Percentiles rank a stretch among this genome's conserved stretches.
phyloP scores from a whole-genome alignment of 2,329 filamentous ascomycete species.

The Stenocarpella maydis region DNA sequence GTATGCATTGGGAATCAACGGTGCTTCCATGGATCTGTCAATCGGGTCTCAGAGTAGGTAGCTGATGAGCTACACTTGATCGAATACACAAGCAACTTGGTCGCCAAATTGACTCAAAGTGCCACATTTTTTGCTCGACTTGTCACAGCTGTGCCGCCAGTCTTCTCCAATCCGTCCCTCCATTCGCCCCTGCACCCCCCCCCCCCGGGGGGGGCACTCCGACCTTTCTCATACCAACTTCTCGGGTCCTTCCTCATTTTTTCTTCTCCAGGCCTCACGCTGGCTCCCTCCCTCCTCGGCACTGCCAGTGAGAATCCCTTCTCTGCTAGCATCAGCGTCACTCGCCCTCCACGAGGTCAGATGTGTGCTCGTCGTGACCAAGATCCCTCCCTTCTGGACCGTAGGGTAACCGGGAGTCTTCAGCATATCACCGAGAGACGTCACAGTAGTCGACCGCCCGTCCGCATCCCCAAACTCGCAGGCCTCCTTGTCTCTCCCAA shows the following conservation, averaged over 20 bases:
- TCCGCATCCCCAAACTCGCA: conserved; percentile 5
- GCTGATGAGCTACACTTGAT: background rate
- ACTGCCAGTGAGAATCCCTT: conserved; percentile 25
- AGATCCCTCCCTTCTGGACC: conserved; percentile 23
- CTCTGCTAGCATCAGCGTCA: conserved; percentile 23
- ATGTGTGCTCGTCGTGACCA: conserved; percentile 31
- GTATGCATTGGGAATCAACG: background rate
- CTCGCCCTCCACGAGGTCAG: conserved; percentile 27
- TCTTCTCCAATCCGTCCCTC: background rate
- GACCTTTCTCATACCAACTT: background rate
- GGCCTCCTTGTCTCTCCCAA: conserved; percentile 22
- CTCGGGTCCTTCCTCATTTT: background rate
- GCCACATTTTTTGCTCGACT: background rate
- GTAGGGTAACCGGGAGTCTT: background rate
- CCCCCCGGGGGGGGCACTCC: no score
- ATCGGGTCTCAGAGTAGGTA: background rate
- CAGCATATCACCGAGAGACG: background rate
- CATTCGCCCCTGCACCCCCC: no score
- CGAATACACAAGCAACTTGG: background rate
- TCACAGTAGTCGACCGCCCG: background rate
- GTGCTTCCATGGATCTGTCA: background rate
- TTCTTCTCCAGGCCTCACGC: background rate
- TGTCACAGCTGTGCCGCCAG: background rate
- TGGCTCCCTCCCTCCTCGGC: conserved; percentile 3
- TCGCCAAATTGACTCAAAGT: background rate